Evolutionary conservation across 1,284 basidiomycete genomes (phyloP).

Genomic region (Rhodotorula mucilaginosa): DNA sequence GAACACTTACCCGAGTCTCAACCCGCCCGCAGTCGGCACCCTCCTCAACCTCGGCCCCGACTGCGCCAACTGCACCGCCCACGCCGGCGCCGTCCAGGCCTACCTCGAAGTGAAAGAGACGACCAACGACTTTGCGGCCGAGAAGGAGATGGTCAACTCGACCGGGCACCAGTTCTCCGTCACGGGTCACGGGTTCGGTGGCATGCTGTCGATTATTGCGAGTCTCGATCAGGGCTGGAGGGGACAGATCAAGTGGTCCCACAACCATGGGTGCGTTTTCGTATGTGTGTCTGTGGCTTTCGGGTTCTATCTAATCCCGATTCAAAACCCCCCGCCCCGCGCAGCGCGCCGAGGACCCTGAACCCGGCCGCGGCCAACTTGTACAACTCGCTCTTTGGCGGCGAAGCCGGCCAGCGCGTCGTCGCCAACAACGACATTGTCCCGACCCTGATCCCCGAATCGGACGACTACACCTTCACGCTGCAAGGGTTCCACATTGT

Average conservation of each 20-base stretch:
- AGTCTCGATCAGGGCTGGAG: constrained; percentile 40
- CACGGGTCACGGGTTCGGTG: constrained; percentile 43
- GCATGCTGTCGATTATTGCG: constrained; percentile 41
- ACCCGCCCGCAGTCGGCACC: constrained; percentile 20
- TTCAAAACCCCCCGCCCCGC: neutral
- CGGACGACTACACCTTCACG: constrained; percentile 39
- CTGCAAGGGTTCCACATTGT: constrained; percentile 43
- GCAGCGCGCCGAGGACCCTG: constrained; percentile 38
- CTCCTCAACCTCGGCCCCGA: constrained; percentile 22
- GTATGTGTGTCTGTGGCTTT: neutral
- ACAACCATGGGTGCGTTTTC: constrained; percentile 2
- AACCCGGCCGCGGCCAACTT: constrained; percentile 39
- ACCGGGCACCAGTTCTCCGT: constrained; percentile 43
- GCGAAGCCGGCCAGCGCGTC: constrained; percentile 42
- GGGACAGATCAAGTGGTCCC: constrained; percentile 31
- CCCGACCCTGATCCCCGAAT: constrained; percentile 39
- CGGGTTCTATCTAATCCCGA: neutral
- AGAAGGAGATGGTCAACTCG: constrained; percentile 30
- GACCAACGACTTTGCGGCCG: constrained; percentile 43
- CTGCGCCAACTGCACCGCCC: constrained; percentile 41
- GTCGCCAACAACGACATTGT: constrained; percentile 42
- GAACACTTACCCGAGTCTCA: no score
- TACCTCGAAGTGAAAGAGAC: constrained; percentile 43
- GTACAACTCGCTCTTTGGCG: constrained; percentile 41
- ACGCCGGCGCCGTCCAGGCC: constrained; percentile 37